Base-by-base conservation (phyloP, 495 filamentous ascomycete species). In the Podospora fimiseda region DNA sequence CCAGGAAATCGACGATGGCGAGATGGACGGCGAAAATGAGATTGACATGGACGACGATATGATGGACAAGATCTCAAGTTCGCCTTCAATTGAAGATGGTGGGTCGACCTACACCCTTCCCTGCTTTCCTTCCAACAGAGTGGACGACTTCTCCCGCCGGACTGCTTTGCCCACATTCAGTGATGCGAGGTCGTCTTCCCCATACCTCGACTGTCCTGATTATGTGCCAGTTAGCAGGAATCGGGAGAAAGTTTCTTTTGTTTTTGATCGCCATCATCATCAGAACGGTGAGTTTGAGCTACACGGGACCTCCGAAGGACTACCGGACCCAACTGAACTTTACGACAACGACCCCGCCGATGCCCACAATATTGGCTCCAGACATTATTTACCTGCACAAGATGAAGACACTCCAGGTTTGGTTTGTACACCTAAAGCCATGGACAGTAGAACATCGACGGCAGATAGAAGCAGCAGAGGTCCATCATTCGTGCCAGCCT, bases 51-150 rank as follows among this genome's bases (percentile, higher is more conserved):
- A 95, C 61, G 85, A 88, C 58, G 93, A 97, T 64, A 87, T 91
- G 74, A 88, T 92, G 85, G 93, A 96, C 74, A 92, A 92, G 70
- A 95, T 98, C 43, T 96, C 90, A 44, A 96, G 91, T 69, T 96
- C 91, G 57, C 93, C 93, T 56, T 96, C 91, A 50, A 99, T 99
- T 68, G 89, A 93, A 70, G 94, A 99, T 80, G 93, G 93, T 98
- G 81, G 74, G 90, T 90, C 57, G 61, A 53, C 52, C 54, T 60
- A 39, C 48, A 43, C 40, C 51, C 60, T 66, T 61, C 60, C 62
- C 48, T 56, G 45, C 53, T 43, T 56, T 43, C 71, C 68, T 66
- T 70, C 74, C 46, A 56, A 55, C 56, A 65, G 70, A 56, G 63
- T 57, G 60, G 68, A 66, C 61, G 68, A 66, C 53, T 73, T 73